These are phyloP conservation scores for Apiotrichum porosum DNA, from an alignment of 1,284 basidiomycete species.

Conservation along the genomic window DNA sequence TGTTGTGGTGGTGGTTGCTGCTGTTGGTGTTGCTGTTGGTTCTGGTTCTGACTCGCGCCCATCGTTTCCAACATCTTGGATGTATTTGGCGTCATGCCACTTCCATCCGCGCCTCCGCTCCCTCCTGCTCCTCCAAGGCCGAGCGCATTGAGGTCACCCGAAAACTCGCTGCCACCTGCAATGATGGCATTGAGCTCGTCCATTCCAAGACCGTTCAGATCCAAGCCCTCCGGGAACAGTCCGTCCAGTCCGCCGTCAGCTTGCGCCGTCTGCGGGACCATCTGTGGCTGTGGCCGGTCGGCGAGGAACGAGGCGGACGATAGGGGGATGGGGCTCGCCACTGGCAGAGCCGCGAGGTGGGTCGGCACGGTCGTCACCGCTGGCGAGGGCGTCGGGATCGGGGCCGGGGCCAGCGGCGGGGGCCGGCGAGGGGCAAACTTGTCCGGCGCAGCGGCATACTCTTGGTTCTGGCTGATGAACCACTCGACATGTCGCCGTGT, in stretches of 20 bases:
- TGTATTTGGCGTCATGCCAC: conserved; percentile 19
- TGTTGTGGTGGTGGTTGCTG: not conserved
- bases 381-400: conserved; percentile 17
- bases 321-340: conserved; percentile 25
- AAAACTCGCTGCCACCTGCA: conserved; percentile 11
- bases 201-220: conserved; percentile 15
- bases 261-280: not conserved
- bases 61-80: conserved; percentile 14
- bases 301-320: conserved; percentile 20
- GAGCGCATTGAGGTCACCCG: not conserved
- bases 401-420: conserved; percentile 15
- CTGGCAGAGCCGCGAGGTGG: conserved; percentile 9
- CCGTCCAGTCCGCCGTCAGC: not conserved
- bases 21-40: not conserved
- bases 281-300: conserved; percentile 4
- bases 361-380: conserved; percentile 6
- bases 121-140: not conserved
- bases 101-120: not conserved
- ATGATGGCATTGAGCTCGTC: conserved; percentile 26
- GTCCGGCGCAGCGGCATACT: conserved; percentile 15
- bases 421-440: conserved; percentile 19
- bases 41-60: not conserved
- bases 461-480: conserved; percentile 23
- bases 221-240: conserved; percentile 10
- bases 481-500: conserved; percentile 28